phyloP scores from a whole-genome alignment of 768 basidiomycete species.

The Podaxis sp. region DNA sequence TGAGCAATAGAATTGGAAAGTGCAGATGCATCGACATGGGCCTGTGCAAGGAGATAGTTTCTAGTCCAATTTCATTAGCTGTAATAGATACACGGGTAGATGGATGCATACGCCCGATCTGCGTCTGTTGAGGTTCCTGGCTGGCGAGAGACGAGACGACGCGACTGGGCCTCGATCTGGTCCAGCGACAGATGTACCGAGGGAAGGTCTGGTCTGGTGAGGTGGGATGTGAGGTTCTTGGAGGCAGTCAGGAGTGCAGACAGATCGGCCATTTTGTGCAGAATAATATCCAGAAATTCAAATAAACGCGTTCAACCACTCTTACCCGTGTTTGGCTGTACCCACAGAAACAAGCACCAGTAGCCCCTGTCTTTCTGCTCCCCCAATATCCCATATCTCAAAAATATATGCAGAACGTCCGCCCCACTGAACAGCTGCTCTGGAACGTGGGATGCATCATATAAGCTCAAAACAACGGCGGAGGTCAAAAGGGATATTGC shows the following conservation, averaged over 20 bases:
- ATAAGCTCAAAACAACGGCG: background rate
- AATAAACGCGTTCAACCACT: background rate
- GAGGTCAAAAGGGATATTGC: background rate
- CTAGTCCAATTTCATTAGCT: constrained; percentile 33
- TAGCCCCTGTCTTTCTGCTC: background rate
- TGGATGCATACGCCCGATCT: constrained; percentile 64
- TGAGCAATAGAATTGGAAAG: constrained; percentile 81
- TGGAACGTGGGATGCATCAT: background rate
- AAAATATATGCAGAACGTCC: background rate
- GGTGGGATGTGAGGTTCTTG: constrained; percentile 71
- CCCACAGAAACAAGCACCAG: constrained; percentile 6
- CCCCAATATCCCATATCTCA: background rate
- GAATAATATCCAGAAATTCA: background rate
- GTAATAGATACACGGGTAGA: constrained; percentile 7
- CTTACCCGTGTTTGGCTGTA: constrained; percentile 12
- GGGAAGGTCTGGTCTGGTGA: constrained; percentile 80
- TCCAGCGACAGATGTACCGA: constrained; percentile 88
- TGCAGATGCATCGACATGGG: constrained; percentile 90
- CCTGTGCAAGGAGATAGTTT: constrained; percentile 91
- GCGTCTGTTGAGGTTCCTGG: constrained; percentile 60
- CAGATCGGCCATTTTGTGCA: constrained; percentile 45
- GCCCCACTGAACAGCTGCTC: background rate
- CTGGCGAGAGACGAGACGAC: constrained; percentile 76
- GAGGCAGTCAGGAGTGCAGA: constrained; percentile 72
- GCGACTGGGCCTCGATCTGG: constrained; percentile 92